Evolutionary conservation across 495 filamentous ascomycete genomes (phyloP).

Genomic region (Hypomontagnella monticulosa): DNA sequence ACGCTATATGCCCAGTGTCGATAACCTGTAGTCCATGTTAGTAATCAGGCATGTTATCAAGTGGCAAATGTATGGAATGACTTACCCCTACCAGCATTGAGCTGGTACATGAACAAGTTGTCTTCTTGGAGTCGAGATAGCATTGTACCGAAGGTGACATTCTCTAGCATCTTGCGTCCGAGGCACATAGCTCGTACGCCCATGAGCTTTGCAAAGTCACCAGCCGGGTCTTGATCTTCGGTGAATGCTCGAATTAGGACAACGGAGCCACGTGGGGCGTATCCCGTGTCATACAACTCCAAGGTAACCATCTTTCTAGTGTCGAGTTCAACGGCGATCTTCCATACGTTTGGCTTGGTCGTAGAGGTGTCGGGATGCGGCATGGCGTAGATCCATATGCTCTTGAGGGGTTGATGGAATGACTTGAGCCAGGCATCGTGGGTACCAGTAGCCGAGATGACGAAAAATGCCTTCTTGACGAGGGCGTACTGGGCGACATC

Average conservation of each 20-base stretch:
- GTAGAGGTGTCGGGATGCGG: not conserved
- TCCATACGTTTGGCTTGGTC: constrained; percentile 7
- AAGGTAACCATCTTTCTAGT: constrained; percentile 10
- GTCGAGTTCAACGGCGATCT: constrained; percentile 9
- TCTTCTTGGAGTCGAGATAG: not conserved
- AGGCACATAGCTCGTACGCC: not conserved
- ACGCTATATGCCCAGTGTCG: constrained; percentile 2
- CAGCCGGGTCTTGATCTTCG: not conserved
- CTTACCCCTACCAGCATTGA: not conserved
- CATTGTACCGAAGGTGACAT: not conserved
- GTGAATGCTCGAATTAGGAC: not conserved
- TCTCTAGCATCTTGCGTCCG: not conserved
- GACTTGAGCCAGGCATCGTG: not conserved
- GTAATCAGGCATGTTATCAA: not conserved
- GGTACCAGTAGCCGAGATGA: not conserved
- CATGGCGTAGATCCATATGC: constrained; percentile 9
- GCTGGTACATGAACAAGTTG: not conserved
- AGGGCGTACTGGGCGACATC: not conserved
- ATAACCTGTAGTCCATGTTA: not conserved
- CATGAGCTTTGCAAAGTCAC: not conserved
- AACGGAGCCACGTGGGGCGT: not conserved
- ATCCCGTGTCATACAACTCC: constrained; percentile 3
- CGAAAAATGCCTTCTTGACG: not conserved
- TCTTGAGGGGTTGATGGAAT: not conserved
- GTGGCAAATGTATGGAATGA: not conserved